These are phyloP conservation scores for Elongisporangium anandrum DNA, from an alignment of 352 stramenopile genomes.

Conservation along the genomic window DNA sequence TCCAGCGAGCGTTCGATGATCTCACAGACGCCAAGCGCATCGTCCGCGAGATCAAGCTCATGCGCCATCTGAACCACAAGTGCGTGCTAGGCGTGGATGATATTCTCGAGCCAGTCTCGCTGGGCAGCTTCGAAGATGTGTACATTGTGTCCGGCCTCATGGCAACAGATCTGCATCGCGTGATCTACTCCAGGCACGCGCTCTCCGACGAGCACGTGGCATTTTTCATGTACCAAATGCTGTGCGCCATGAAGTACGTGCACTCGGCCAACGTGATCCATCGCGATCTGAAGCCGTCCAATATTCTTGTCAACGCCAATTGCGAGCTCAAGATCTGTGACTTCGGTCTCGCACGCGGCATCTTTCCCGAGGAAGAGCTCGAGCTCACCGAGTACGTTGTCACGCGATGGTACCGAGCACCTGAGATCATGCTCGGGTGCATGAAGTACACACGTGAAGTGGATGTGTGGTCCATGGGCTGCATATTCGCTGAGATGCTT, in stretches of 20 bases:
- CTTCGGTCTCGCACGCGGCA: slow-evolving; percentile 78
- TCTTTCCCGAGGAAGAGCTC: slow-evolving; percentile 74
- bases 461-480: slow-evolving; percentile 97
- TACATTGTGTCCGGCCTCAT: slow-evolving; percentile 91
- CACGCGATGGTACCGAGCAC: slow-evolving; percentile 86
- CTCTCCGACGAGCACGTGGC: slow-evolving; percentile 84
- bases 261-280: slow-evolving; percentile 94
- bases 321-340: slow-evolving; percentile 90
- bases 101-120: slow-evolving; percentile 58
- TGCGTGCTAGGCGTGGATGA: slow-evolving; percentile 84
- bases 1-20: slow-evolving; percentile 93
- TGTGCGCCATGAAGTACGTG: slow-evolving; percentile 91
- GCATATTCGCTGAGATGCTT: slow-evolving; percentile 99
- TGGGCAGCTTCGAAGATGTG: slow-evolving; percentile 81
- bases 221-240: slow-evolving; percentile 91
- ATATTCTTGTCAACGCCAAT: slow-evolving; percentile 94
- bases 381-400: slow-evolving; percentile 69
- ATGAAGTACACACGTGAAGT: slow-evolving; percentile 86
- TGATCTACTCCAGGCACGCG: slow-evolving; percentile 87
- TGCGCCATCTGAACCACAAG: slow-evolving; percentile 90
- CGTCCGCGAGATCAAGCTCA: slow-evolving; percentile 94
- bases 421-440: slow-evolving; percentile 80
- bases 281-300: slow-evolving; percentile 97
- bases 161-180: slow-evolving; percentile 86
- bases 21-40: slow-evolving; percentile 99